Evolutionary conservation across 345 rosid species (phyloP).

Genomic region (Laguncularia racemosa): DNA sequence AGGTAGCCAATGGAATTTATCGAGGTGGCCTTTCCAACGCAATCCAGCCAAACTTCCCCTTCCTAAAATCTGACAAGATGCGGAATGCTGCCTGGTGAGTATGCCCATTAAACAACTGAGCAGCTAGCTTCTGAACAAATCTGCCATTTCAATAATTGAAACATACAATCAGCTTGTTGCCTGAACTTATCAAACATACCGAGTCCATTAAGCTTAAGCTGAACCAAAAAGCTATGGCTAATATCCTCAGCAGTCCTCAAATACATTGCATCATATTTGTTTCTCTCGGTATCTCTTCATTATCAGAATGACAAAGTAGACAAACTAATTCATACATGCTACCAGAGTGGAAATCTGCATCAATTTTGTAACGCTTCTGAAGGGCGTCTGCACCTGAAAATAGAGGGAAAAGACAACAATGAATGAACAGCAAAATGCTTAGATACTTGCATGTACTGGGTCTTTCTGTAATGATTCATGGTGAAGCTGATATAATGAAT

Average conservation of each 20-base stretch:
- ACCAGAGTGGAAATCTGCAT: constrained; percentile 42
- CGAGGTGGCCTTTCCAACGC: constrained; percentile 77
- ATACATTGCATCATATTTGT: too few species aligned
- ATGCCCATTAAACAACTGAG: constrained; percentile 76
- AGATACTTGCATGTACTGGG: too few species aligned
- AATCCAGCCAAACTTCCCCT: constrained; percentile 76
- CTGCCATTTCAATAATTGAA: constrained; percentile 27
- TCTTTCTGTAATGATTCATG: too few species aligned
- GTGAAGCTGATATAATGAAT: too few species aligned
- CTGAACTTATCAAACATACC: too few species aligned
- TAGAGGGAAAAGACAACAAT: background rate
- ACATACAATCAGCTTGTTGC: background rate
- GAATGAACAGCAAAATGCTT: background rate
- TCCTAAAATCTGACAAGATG: constrained; percentile 77
- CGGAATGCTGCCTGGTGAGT: constrained; percentile 75
- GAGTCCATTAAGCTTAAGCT: too few species aligned
- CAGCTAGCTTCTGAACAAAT: constrained; percentile 66
- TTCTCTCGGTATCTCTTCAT: too few species aligned
- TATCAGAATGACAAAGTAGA: too few species aligned
- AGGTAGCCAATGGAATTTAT: background rate
- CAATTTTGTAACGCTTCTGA: constrained; percentile 65
- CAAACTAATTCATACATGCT: constrained; percentile 38
- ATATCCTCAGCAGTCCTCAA: too few species aligned
- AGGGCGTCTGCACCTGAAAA: constrained; percentile 47
- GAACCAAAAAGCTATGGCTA: too few species aligned